These are phyloP conservation scores for Penicillium hordei DNA, from an alignment of 2,329 filamentous ascomycete genomes.

Conservation along the genomic window DNA sequence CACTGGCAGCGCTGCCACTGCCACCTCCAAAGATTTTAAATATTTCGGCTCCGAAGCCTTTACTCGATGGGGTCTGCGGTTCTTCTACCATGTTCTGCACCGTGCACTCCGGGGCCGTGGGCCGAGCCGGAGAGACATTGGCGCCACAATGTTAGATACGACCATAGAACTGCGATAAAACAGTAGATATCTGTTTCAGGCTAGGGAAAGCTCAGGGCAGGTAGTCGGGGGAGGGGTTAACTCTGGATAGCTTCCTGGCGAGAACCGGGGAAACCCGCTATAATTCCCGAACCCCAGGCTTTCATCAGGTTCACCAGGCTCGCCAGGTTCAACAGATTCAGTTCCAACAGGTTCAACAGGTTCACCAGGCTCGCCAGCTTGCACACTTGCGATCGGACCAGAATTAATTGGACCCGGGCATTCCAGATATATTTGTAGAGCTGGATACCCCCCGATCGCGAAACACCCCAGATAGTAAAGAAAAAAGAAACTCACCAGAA, in stretches of 20 bases:
- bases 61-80: constrained; percentile 21
- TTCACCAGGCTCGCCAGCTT: background rate
- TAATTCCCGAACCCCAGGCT: background rate
- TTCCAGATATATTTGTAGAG: background rate
- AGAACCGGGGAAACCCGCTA: background rate
- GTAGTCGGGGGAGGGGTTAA: background rate
- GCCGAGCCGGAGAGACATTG: constrained; percentile 13
- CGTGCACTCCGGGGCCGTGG: constrained; percentile 15
- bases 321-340: no score
- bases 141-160: constrained; percentile 18
- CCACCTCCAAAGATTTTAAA: constrained; percentile 56
- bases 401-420: background rate
- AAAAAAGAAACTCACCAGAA: constrained; percentile 18
- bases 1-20: constrained; percentile 32
- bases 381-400: background rate
- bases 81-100: constrained; percentile 20
- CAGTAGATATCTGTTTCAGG: background rate
- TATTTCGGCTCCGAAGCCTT: constrained; percentile 31
- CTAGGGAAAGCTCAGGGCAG: no score
- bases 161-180: background rate
- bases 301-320: background rate
- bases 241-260: background rate
- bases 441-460: background rate
- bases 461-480: background rate
- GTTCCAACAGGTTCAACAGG: no score